Percentiles rank a stretch among this genome's conserved stretches.
Conservation (phyloP, 148 eudicot genomes). For the Polygonum maritimum region DNA sequence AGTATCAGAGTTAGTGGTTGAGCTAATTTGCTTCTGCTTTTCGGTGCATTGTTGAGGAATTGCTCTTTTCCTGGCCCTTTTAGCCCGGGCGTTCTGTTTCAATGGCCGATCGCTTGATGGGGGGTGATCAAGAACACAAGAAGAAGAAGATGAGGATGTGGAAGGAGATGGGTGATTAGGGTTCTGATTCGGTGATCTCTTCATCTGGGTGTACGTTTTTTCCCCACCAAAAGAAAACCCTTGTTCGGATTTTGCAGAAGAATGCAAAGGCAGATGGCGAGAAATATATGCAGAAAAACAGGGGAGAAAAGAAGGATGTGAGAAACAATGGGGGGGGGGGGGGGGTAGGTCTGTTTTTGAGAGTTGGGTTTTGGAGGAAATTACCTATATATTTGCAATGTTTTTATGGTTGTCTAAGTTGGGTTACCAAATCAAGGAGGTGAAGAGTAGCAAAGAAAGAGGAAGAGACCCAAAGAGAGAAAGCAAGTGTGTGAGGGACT, state of each 20-base stretch:
- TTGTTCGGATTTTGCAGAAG: neutral
- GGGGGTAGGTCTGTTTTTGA: conserved; percentile 2
- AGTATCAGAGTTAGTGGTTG: conserved; percentile 6
- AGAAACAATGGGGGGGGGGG: neutral
- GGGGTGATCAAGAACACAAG: neutral
- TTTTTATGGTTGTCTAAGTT: neutral
- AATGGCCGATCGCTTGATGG: neutral
- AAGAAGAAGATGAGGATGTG: conserved; percentile 4
- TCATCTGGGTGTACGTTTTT: neutral
- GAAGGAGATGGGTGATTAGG: conserved; percentile 6
- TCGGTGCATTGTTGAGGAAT: neutral
- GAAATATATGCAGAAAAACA: neutral
- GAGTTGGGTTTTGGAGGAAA: neutral
- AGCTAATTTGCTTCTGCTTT: neutral
- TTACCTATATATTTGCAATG: neutral
- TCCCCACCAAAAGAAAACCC: neutral
- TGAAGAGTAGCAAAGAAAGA: neutral
- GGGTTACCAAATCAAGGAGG: conserved; percentile 2
- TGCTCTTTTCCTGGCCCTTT: neutral
- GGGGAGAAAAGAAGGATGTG: neutral
- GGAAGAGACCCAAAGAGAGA: neutral
- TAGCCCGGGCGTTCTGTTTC: neutral
- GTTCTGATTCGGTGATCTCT: neutral
- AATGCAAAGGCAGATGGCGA: conserved; percentile 1
- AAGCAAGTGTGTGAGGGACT: neutral